Percentiles rank a stretch among this genome's conserved stretches.
Conservation (phyloP, 1,284 basidiomycete species). For the Cryptococcus jaspeensis region DNA sequence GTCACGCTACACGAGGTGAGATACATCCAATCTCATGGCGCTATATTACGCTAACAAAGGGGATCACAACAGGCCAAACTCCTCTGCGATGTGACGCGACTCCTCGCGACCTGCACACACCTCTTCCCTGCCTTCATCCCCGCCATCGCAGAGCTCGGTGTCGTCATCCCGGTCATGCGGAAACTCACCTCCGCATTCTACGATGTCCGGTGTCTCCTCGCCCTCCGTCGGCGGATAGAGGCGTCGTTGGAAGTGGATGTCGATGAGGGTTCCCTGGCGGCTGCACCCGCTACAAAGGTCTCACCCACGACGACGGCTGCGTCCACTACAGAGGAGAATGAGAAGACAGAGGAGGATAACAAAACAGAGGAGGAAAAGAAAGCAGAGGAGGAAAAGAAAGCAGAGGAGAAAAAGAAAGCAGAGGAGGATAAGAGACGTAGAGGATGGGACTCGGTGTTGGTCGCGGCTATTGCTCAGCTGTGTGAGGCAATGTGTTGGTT, state of each 20-base stretch:
- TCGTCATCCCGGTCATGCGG: too few relatives aligned
- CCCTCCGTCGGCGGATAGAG: not conserved
- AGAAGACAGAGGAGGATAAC: not conserved
- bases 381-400: not conserved
- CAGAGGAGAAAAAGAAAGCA: not conserved
- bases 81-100: conserved; percentile 14
- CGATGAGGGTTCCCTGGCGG: too few relatives aligned
- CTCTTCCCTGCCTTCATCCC: conserved; percentile 21
- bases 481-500: conserved; percentile 26
- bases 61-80: conserved; percentile 6
- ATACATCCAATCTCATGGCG: not conserved
- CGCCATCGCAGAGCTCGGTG: not conserved
- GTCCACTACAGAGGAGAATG: too few relatives aligned
- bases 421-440: not conserved
- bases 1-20: conserved; percentile 4
- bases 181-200: not conserved
- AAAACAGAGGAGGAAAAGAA: not conserved
- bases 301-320: too few relatives aligned
- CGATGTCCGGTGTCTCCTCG: not conserved
- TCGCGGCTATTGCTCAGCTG: conserved; percentile 17
- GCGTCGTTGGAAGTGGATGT: too few relatives aligned
- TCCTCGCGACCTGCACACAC: conserved; percentile 18
- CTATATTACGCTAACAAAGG: not conserved
- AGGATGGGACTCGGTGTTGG: conserved; percentile 20
- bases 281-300: too few relatives aligned